Evolutionary conservation across 2,329 filamentous ascomycete species (phyloP).

Genomic region (Aureobasidium sp.): DNA sequence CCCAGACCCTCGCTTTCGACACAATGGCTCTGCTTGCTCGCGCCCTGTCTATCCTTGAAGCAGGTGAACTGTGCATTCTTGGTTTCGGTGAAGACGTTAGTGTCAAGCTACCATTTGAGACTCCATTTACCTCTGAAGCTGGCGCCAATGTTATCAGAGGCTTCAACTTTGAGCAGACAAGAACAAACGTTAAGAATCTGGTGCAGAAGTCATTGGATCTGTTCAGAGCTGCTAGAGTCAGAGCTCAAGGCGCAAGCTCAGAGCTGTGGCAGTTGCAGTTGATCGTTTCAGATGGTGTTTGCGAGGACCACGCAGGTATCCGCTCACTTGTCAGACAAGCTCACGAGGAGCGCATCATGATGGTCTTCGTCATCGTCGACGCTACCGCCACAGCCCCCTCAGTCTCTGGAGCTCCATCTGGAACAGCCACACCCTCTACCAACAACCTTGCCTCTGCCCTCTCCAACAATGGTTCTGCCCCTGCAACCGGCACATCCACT

Average conservation of each 20-base stretch:
- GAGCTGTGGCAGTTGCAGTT: conserved; percentile 95
- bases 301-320: conserved; percentile 80
- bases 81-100: conserved; percentile 81
- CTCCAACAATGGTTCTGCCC: not conserved
- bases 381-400: conserved; percentile 26
- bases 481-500: conserved; percentile 15
- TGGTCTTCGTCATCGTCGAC: conserved; percentile 97
- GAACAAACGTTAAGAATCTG: conserved; percentile 77
- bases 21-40: conserved; percentile 88
- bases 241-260: conserved; percentile 44
- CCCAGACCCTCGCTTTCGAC: conserved; percentile 78
- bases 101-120: conserved; percentile 78
- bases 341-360: conserved; percentile 90
- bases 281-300: conserved; percentile 89
- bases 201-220: conserved; percentile 70
- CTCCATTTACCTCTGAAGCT: conserved; percentile 71
- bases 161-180: conserved; percentile 77
- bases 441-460: conserved; percentile 17
- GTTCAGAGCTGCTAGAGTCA: conserved; percentile 69
- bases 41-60: conserved; percentile 85
- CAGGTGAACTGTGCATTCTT: conserved; percentile 83
- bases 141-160: conserved; percentile 77
- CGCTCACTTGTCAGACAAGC: conserved; percentile 77
- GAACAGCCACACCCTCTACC: not conserved
- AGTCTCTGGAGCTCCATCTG: not conserved